A percentile compares a stretch with the other conserved stretches of the same genome.
Conservation (phyloP, 2,329 filamentous ascomycete species). For the Fusarium tjaetaba region DNA sequence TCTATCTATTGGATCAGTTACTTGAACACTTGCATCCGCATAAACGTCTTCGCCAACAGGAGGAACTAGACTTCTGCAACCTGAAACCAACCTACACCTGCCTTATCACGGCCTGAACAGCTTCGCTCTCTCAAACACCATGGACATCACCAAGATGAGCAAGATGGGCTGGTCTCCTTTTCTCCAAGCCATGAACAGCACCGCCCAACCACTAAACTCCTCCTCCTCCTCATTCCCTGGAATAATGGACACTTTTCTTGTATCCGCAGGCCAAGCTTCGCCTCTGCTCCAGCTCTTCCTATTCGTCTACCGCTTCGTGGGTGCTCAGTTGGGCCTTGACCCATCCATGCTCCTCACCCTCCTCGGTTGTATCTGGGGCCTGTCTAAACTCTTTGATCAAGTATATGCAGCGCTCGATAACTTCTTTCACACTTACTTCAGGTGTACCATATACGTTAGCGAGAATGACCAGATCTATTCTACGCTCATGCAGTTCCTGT, state of each 20-base stretch:
- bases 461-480: slow-evolving; percentile 67
- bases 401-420: slow-evolving; percentile 48
- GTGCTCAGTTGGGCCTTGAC: slow-evolving; percentile 58
- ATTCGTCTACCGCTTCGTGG: slow-evolving; percentile 58
- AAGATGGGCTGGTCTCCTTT: slow-evolving; percentile 45
- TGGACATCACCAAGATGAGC: slow-evolving; percentile 43
- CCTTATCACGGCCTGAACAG: background rate
- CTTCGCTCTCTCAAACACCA: background rate
- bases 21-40: background rate
- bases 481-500: slow-evolving; percentile 68
- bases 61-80: background rate
- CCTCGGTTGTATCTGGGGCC: slow-evolving; percentile 59
- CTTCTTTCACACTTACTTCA: slow-evolving; percentile 58
- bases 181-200: slow-evolving; percentile 36
- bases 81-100: background rate
- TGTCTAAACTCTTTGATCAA: slow-evolving; percentile 51
- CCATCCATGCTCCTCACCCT: slow-evolving; percentile 58
- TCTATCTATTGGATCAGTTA: background rate
- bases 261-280: slow-evolving; percentile 56
- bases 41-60: background rate
- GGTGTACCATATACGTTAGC: slow-evolving; percentile 62
- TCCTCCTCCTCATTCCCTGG: slow-evolving; percentile 40
- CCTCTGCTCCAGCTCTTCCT: slow-evolving; percentile 55
- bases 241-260: slow-evolving; percentile 57
- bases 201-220: slow-evolving; percentile 33